Evolutionary conservation across 2,329 filamentous ascomycete genomes (phyloP).

Genomic region (Drechslerella coelobrocha): DNA sequence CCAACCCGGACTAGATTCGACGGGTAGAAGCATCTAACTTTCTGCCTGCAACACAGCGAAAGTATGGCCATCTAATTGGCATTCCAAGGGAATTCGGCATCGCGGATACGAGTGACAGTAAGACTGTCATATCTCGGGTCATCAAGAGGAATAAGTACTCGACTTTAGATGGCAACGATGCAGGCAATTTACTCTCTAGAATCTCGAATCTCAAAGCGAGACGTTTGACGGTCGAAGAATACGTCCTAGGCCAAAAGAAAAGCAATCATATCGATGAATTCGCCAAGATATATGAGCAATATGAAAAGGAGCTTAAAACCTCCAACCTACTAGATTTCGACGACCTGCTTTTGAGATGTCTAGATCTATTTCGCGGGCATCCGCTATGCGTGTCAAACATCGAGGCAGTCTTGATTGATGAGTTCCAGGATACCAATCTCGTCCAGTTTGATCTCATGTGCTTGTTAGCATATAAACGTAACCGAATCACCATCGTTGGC

Average conservation of each 20-base stretch:
- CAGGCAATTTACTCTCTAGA: conserved; percentile 72
- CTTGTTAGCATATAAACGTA: conserved; percentile 74
- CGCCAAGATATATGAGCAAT: conserved; percentile 72
- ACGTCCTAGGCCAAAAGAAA: conserved; percentile 51
- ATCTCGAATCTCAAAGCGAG: conserved; percentile 71
- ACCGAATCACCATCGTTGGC: conserved; percentile 89
- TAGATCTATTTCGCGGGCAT: conserved; percentile 74
- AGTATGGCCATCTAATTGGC: conserved; percentile 84
- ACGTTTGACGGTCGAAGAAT: conserved; percentile 60
- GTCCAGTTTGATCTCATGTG: conserved; percentile 95
- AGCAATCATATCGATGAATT: conserved; percentile 65
- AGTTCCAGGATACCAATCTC: conserved; percentile 96
- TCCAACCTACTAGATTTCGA: conserved; percentile 94
- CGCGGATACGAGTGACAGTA: conserved; percentile 81
- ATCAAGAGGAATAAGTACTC: conserved; percentile 71
- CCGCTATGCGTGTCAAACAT: conserved; percentile 87
- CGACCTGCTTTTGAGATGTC: conserved; percentile 83
- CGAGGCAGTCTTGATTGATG: conserved; percentile 89
- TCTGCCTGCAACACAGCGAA: conserved; percentile 17
- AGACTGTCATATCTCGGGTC: conserved; percentile 73
- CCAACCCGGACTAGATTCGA: not conserved
- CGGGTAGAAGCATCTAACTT: not conserved
- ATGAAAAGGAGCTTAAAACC: conserved; percentile 74
- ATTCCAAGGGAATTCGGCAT: conserved; percentile 86
- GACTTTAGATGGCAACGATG: conserved; percentile 66